A percentile compares a stretch with the other conserved stretches of the same genome.
Evolutionary conservation across 768 basidiomycete species (phyloP).

Genomic region (Leccinum barrowsii): DNA sequence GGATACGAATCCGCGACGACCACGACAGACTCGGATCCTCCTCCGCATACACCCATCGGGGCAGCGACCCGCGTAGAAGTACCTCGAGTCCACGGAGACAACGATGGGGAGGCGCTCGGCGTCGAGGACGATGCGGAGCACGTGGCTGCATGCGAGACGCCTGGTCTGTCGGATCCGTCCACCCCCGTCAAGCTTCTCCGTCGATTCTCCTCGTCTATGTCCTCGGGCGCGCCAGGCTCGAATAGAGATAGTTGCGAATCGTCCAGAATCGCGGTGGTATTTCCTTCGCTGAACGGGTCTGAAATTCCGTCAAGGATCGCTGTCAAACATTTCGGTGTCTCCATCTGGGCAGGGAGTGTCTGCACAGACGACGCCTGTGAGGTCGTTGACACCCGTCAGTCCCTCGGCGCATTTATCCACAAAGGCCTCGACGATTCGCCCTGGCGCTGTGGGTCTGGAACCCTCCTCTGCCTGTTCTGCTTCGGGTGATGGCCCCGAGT

Average conservation of each 20-base stretch:
- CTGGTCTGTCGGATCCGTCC: constrained; percentile 11
- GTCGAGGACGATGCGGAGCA: background rate
- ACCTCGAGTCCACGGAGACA: constrained; percentile 12
- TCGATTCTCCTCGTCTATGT: constrained; percentile 8
- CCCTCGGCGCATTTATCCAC: too few species aligned
- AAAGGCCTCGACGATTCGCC: too few species aligned
- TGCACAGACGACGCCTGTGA: too few species aligned
- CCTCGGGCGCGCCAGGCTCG: background rate
- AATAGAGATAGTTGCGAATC: too few species aligned
- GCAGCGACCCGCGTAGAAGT: constrained; percentile 1
- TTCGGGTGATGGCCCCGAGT: background rate
- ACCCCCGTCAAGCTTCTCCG: constrained; percentile 13
- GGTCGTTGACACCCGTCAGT: too few species aligned
- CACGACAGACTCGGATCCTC: too few species aligned
- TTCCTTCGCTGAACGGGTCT: constrained; percentile 25
- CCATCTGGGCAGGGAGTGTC: too few species aligned
- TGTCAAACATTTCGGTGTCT: too few species aligned
- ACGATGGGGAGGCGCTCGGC: background rate
- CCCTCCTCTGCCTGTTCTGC: background rate
- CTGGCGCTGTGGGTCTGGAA: too few species aligned
- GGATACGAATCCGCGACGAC: too few species aligned
- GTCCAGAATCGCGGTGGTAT: constrained; percentile 12
- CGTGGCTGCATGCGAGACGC: background rate
- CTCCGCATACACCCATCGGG: constrained; percentile 27
- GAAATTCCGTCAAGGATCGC: constrained; percentile 21